phyloP scores from a whole-genome alignment of 768 basidiomycete genomes.

The Suillus lakei region DNA sequence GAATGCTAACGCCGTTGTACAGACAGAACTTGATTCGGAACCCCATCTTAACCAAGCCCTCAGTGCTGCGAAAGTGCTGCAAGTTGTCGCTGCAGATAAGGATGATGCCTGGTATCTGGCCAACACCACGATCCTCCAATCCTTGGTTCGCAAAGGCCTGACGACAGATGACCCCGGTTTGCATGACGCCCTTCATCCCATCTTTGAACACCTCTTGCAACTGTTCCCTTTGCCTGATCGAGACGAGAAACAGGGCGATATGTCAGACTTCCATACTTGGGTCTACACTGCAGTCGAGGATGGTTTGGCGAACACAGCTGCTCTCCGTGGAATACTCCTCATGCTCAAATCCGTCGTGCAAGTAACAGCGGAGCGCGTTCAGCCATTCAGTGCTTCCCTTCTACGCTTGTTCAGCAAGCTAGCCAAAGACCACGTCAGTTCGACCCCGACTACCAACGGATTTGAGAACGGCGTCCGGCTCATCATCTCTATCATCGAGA shows the following conservation, averaged over 20 bases:
- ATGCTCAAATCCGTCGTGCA: conserved; percentile 88
- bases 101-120: conserved; percentile 78
- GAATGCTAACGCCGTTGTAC: conserved; percentile 14
- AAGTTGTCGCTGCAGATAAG: conserved; percentile 83
- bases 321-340: conserved; percentile 79
- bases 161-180: conserved; percentile 77
- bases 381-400: conserved; percentile 73
- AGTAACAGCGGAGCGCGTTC: conserved; percentile 80
- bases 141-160: conserved; percentile 87
- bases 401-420: conserved; percentile 86
- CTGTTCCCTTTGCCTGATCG: conserved; percentile 81
- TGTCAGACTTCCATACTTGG: conserved; percentile 79
- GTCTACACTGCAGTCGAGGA: conserved; percentile 78
- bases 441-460: conserved; percentile 48
- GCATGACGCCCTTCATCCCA: conserved; percentile 80
- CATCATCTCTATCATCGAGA: conserved; percentile 81
- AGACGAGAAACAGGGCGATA: conserved; percentile 71
- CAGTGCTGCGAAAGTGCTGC: conserved; percentile 86
- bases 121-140: conserved; percentile 76
- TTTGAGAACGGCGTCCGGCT: conserved; percentile 67
- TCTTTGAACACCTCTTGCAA: conserved; percentile 80
- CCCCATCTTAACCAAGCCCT: conserved; percentile 68
- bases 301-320: conserved; percentile 72
- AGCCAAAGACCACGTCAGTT: conserved; percentile 84
- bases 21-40: conserved; percentile 80